Base-by-base conservation (phyloP, 805 yeast species). In the Brettanomyces custersianus region DNA sequence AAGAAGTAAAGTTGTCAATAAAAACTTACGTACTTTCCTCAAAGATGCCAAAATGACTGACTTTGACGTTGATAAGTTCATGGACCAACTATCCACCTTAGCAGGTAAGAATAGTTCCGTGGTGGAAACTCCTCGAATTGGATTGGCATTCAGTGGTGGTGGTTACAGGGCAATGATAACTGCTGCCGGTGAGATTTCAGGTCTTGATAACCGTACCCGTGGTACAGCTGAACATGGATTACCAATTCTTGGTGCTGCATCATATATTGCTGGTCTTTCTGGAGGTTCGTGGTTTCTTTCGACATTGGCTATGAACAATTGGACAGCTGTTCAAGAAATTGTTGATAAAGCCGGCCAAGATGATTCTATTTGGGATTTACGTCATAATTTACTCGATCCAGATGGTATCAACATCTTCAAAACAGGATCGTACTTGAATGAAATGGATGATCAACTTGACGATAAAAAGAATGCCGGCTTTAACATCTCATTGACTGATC, bases 281-380 rank as follows among this genome's bases (percentile, higher is more conserved):
- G 95, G 95, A 22, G 95, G 95, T 20, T 70, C 82, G 11, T 85
- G 94, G 94, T 62, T 83, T 33, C 64, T 84, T 20, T 80, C 84
- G 2, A 70, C 88, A 8, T 56, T 85, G 21, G 74, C 72, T 0
- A 63, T 70, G 51, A 82, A 85, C 53, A 76, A 78, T 51, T 86
- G 81, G 77, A 74, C 87, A 8, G 63, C 81, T 10, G 74, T 84
- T 18, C 78, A 77, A 44, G 74, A 65, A 2, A 71, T 84, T 26
- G 58, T 73, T 20, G 66, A 64, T 33, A 49, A 56, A 31, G 43
- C 33, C 11, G 60, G 60, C 30, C 43, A 56, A 30, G 65, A 66
- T 33, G 51, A 58, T 18, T 66, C 68, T 0, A 67, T 82, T 37
- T 85, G 95, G 95, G 74, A 84, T 46, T 63, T 85, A 36, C 65